phyloP scores from a whole-genome alignment of 1,284 basidiomycete genomes.

The Athelia sp. region DNA sequence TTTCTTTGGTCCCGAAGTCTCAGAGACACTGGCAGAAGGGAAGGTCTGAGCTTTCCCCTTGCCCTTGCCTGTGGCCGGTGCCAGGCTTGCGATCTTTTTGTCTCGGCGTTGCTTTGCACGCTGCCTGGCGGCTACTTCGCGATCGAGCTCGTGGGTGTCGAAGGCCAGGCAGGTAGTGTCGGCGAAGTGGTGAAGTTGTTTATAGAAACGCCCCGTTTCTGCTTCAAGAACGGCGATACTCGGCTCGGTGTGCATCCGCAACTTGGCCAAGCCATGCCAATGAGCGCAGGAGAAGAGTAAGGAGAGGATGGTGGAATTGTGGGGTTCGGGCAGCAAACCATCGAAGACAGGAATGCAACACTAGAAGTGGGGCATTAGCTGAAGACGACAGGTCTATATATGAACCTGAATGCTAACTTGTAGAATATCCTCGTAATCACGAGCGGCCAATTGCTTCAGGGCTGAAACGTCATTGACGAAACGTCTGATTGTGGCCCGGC shows the following conservation, averaged over 20 bases:
- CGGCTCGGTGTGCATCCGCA: slow-evolving; percentile 26
- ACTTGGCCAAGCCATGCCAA: slow-evolving; percentile 33
- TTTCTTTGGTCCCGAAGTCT: neutral
- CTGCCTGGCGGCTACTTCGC: slow-evolving; percentile 18
- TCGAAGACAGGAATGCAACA: slow-evolving; percentile 34
- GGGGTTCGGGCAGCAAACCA: slow-evolving; percentile 22
- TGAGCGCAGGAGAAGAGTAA: slow-evolving; percentile 21
- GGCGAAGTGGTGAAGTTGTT: slow-evolving; percentile 20
- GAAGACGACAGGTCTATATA: neutral
- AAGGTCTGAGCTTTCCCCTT: neutral
- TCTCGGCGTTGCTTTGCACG: slow-evolving; percentile 17
- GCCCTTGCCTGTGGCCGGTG: neutral
- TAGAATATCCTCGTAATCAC: slow-evolving; percentile 31
- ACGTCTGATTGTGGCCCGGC: slow-evolving; percentile 22
- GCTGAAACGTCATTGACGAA: slow-evolving; percentile 26
- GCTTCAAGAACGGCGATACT: slow-evolving; percentile 17
- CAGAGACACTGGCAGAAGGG: neutral
- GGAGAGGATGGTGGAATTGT: slow-evolving; percentile 20
- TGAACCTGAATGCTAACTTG: slow-evolving; percentile 18
- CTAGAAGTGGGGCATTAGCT: slow-evolving; percentile 11
- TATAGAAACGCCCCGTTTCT: slow-evolving; percentile 17
- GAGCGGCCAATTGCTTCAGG: slow-evolving; percentile 29
- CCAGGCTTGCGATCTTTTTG: neutral
- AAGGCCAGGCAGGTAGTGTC: slow-evolving; percentile 15
- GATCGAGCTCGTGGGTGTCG: slow-evolving; percentile 21